These are phyloP conservation scores for Cystobasidium onofrii DNA, from an alignment of 768 basidiomycete species.

Conservation along the genomic window DNA sequence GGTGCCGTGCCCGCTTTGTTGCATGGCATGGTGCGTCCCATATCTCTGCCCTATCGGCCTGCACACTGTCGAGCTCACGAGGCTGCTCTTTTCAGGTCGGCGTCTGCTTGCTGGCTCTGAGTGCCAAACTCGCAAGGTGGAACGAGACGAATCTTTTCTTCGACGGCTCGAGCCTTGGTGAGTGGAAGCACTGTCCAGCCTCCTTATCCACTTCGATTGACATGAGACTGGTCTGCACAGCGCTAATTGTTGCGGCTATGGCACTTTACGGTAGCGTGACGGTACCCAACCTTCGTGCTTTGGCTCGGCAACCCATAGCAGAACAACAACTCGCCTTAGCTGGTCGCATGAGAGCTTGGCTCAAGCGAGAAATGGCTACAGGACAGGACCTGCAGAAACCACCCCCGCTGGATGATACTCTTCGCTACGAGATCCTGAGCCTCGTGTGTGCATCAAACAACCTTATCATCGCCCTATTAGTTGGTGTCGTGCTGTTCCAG, in stretches of 20 bases:
- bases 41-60: not conserved
- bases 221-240: not conserved
- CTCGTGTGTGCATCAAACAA: slow-evolving; percentile 28
- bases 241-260: slow-evolving; percentile 4
- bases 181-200: not conserved
- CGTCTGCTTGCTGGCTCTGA: slow-evolving; percentile 21
- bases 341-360: slow-evolving; percentile 14
- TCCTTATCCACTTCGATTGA: not conserved
- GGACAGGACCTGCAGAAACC: not conserved
- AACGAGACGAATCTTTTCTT: slow-evolving; percentile 29
- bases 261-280: slow-evolving; percentile 13
- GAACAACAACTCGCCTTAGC: slow-evolving; percentile 5
- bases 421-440: slow-evolving; percentile 1
- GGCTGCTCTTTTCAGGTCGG: not conserved
- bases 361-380: slow-evolving; percentile 13
- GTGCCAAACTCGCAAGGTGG: slow-evolving; percentile 23
- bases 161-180: slow-evolving; percentile 20
- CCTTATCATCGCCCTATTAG: slow-evolving; percentile 15
- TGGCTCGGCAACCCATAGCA: slow-evolving; percentile 12
- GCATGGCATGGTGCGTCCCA: slow-evolving; percentile 20
- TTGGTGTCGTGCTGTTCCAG: slow-evolving; percentile 26
- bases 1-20: slow-evolving; percentile 22
- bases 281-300: slow-evolving; percentile 19
- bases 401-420: not conserved
- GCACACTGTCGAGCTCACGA: not conserved